A percentile compares a stretch with the other conserved stretches of the same genome.
Conservation (phyloP, 805 yeast species). For the Wickerhamiella musiphila region DNA sequence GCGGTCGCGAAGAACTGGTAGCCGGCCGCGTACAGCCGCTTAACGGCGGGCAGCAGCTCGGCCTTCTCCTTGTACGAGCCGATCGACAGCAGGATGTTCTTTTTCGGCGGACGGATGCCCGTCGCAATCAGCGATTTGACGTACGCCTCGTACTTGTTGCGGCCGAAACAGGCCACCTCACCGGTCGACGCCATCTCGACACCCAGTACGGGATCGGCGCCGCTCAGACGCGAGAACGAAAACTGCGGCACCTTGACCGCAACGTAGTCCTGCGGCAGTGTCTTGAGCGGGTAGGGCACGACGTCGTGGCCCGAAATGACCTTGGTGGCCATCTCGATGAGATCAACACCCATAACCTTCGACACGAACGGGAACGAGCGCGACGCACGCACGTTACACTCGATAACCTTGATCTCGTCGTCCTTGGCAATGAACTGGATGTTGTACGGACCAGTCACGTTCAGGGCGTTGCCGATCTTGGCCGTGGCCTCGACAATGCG, state of each 20-base stretch:
- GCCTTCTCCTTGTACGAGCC: slow-evolving; percentile 95
- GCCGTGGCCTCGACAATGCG: slow-evolving; percentile 92
- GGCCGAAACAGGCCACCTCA: slow-evolving; percentile 96
- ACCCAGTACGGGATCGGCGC: slow-evolving; percentile 95
- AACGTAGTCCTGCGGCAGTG: slow-evolving; percentile 83
- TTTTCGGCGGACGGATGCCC: slow-evolving; percentile 88
- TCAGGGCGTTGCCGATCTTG: slow-evolving; percentile 85
- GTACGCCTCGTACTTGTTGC: slow-evolving; percentile 92
- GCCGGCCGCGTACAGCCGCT: slow-evolving; percentile 65
- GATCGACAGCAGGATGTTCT: slow-evolving; percentile 79
- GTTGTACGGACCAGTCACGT: slow-evolving; percentile 94
- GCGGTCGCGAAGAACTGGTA: slow-evolving; percentile 91
- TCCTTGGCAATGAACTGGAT: slow-evolving; percentile 94
- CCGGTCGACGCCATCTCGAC: slow-evolving; percentile 99
- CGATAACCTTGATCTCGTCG: slow-evolving; percentile 91
- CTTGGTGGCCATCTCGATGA: slow-evolving; percentile 93
- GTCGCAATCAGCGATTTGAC: slow-evolving; percentile 86
- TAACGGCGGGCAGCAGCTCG: slow-evolving; percentile 78
- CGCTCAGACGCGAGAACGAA: slow-evolving; percentile 90
- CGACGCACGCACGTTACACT: slow-evolving; percentile 98
- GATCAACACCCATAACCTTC: slow-evolving; percentile 88
- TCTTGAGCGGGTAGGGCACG: slow-evolving; percentile 76
- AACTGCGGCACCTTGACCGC: slow-evolving; percentile 96
- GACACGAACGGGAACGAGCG: slow-evolving; percentile 98
- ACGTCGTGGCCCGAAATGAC: slow-evolving; percentile 82